These are phyloP conservation scores for Sphaceloma murrayae DNA, from an alignment of 2,329 filamentous ascomycete genomes.

Conservation along the genomic window DNA sequence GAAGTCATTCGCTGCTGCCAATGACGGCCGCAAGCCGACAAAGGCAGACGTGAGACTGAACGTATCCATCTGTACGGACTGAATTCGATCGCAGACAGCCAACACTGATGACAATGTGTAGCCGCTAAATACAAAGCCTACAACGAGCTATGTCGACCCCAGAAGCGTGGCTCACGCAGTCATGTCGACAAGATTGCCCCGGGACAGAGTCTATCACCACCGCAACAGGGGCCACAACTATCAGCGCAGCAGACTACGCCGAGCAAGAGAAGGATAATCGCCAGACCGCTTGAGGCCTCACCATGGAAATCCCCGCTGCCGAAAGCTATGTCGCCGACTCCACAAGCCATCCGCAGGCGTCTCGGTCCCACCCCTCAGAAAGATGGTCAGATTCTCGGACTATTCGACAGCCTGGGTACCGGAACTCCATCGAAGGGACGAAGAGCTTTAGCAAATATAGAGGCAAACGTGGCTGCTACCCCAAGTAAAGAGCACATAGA, in stretches of 20 bases:
- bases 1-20: slow-evolving; percentile 50
- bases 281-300: slow-evolving; percentile 12
- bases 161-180: not conserved
- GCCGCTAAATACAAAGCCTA: slow-evolving; percentile 70
- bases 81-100: too few relatives aligned
- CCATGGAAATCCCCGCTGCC: slow-evolving; percentile 16
- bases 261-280: slow-evolving; percentile 2
- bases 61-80: slow-evolving; percentile 60
- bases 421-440: slow-evolving; percentile 34
- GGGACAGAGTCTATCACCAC: not conserved
- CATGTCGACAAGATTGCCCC: not conserved
- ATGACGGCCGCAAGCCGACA: slow-evolving; percentile 59
- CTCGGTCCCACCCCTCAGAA: slow-evolving; percentile 71
- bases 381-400: slow-evolving; percentile 64
- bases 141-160: slow-evolving; percentile 46
- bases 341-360: slow-evolving; percentile 26
- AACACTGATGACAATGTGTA: slow-evolving; percentile 32
- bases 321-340: slow-evolving; percentile 20
- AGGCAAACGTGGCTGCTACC: slow-evolving; percentile 31
- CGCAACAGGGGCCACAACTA: not conserved
- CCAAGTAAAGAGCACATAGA: slow-evolving; percentile 29
- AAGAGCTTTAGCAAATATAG: slow-evolving; percentile 26
- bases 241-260: slow-evolving; percentile 7
- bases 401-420: slow-evolving; percentile 62
- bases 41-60: slow-evolving; percentile 69